Base-by-base conservation (phyloP, 116 monocot genomes). In the Dioscorea cayenensis region DNA sequence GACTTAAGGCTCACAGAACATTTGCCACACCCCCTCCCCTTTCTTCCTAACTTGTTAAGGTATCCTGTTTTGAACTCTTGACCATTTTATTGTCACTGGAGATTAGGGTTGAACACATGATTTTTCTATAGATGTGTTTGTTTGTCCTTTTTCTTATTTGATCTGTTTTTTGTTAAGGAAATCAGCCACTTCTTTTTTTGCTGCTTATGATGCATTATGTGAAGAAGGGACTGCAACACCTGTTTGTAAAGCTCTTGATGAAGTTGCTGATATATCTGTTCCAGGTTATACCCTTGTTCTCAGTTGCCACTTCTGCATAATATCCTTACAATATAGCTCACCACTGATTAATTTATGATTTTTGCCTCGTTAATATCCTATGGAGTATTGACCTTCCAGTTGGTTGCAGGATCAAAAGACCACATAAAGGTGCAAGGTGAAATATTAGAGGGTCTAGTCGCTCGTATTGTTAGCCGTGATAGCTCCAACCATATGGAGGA, bases 221-320 rank as follows among this genome's bases (percentile, higher is more conserved):
- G 99, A 99, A 84, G 99, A 99, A 82, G 99, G 99, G 77, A 99
- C 91, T 50, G 91, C 99, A 60, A 94, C 99, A 67, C 71, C 99
- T 63, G 94, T 99, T 65, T 94, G 94, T 63, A 82, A 76, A 68
- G 89, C 94, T 75, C 91, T 99, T 75, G 84, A 94, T 87, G 91
- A 94, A 73, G 77, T 99, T 80, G 94, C 99, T 67, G 94, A 99
- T 51, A 91, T 99, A 85, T 87, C 94, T 76, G 78, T 94, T 38
- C 91, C 94, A 72, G 99, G 94, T 99, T 80, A 77, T 50, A 62
- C 7, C 23, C 23, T 62, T 62, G 16, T 55, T n/a, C 55, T 18
- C 14, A 18, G 14, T 16, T 43, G n/a, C 5, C 55, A 5, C 19
- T 51, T 51, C 17, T 51, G 14, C 10, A 19, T n/a, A 55, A 43